Evolutionary conservation across 2,329 filamentous ascomycete genomes (phyloP).

Genomic region (Parastagonospora nodorum): DNA sequence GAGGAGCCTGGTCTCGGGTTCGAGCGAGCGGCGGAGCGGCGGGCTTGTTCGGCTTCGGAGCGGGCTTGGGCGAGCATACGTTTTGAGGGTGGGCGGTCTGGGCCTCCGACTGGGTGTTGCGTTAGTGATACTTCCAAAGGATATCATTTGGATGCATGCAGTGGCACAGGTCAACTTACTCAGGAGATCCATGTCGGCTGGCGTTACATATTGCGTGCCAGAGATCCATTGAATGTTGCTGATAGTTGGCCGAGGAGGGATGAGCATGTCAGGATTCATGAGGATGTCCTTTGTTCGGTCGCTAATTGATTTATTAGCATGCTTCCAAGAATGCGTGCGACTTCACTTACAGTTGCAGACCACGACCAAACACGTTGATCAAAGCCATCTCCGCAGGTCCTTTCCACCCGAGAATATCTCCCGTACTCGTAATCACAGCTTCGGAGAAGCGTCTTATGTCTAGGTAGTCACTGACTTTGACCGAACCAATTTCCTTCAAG

Average conservation of each 20-base stretch:
- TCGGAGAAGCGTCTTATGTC: slow-evolving; percentile 75
- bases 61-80: slow-evolving; percentile 82
- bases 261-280: slow-evolving; percentile 73
- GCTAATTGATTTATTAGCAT: slow-evolving; percentile 33
- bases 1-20: slow-evolving; percentile 41
- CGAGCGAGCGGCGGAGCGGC: slow-evolving; percentile 39
- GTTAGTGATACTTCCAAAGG: slow-evolving; percentile 2
- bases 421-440: slow-evolving; percentile 73
- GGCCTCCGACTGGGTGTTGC: slow-evolving; percentile 69
- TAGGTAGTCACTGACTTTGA: slow-evolving; percentile 67
- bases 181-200: slow-evolving; percentile 84
- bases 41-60: slow-evolving; percentile 69
- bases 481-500: slow-evolving; percentile 79
- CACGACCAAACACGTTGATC: slow-evolving; percentile 83
- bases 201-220: slow-evolving; percentile 88
- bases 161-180: slow-evolving; percentile 50
- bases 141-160: neutral
- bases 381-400: slow-evolving; percentile 85
- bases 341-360: slow-evolving; percentile 62
- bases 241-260: slow-evolving; percentile 86
- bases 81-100: slow-evolving; percentile 85
- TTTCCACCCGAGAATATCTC: slow-evolving; percentile 85
- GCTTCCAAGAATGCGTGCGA: neutral
- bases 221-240: slow-evolving; percentile 96
- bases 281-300: slow-evolving; percentile 69